Base-by-base conservation (phyloP, 148 eudicot species). In the Persicaria tinctoria region DNA sequence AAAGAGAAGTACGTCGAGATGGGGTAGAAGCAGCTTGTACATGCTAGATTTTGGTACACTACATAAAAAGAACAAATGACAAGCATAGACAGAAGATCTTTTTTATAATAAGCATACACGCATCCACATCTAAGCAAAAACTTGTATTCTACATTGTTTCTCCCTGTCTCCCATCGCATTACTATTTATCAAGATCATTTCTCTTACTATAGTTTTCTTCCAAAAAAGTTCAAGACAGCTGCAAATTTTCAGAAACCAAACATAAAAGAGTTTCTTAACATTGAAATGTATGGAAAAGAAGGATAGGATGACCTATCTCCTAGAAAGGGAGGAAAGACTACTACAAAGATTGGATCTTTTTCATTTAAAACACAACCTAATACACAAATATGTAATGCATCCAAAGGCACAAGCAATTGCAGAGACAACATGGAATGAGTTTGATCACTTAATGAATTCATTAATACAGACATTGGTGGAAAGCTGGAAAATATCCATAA, bases 1-100 rank as follows among this genome's bases (percentile, higher is more conserved):
- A 79, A 90, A 95, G 75, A 96, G 94, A 71, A 96, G 90, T 78
- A 92, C 82, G 80, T 92, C 97, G 16, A 96, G 91, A 68, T 87
- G 86, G 63, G 91, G 89, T 84, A 87, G 97, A 76, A 96, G 91
- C 89, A 86, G 81, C 79, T 79, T 86, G 77, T 96, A 96, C 97
- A 96, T 90, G 51, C 82, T 88, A 77, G 79, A 81, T 81, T 96
- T 96, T 62, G 99, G 85, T 78, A 96, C 79, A 73, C 99, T 96
- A 93, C 89, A 76, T 32, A 76, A 27, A 49, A 41, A 62, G 5
- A 45, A 62, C 23, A 48, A 23, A 14, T 47, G 48, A 75, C 23
- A 44, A 83, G 32, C 14, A 77, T 11, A 70, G 8, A 69, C 77
- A 72, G 20, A 57, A 64, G 41, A 55, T 53, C 27, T 48, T 48